Evolutionary conservation across 768 basidiomycete genomes (phyloP).

Genomic region (Punctularia strigosozonata): DNA sequence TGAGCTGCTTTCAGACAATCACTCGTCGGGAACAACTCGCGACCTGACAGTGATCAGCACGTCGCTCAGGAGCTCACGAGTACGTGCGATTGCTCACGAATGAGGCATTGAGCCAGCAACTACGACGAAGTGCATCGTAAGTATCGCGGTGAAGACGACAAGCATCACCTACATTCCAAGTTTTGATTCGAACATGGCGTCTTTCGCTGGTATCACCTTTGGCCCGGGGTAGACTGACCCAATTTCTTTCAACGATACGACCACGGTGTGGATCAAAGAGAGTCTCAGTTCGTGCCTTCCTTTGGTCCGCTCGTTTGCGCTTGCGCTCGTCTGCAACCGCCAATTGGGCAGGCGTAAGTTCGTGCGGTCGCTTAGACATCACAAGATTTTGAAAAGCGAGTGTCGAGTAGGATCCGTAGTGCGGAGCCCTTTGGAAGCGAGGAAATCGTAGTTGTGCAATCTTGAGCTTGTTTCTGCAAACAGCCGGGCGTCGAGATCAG

Average conservation of each 20-base stretch:
- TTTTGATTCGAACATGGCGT: conserved; percentile 42
- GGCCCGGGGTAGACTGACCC: conserved; percentile 19
- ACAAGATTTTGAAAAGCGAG: no score
- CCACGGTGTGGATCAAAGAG: conserved; percentile 8
- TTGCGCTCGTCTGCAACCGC: conserved; percentile 32
- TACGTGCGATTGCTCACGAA: conserved; percentile 42
- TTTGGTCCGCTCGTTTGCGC: conserved; percentile 31
- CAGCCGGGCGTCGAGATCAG: no score
- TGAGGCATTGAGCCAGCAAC: conserved; percentile 69
- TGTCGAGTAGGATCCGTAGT: no score
- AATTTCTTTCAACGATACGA: conserved; percentile 21
- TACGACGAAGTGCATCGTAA: conserved; percentile 17
- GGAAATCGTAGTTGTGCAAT: no score
- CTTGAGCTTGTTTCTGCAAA: no score
- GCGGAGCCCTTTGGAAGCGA: no score
- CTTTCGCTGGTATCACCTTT: conserved; percentile 1
- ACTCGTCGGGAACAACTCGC: conserved; percentile 76
- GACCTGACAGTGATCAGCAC: conserved; percentile 30
- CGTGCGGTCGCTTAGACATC: conserved; percentile 10
- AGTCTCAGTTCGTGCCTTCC: conserved; percentile 2
- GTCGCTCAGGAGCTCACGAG: not conserved
- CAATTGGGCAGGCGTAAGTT: conserved; percentile 35
- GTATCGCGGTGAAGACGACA: conserved; percentile 3
- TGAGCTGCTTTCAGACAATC: conserved; percentile 69
- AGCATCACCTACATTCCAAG: conserved; percentile 66